phyloP scores from a whole-genome alignment of 75 land plant genomes.

The Gnetum montanum region DNA sequence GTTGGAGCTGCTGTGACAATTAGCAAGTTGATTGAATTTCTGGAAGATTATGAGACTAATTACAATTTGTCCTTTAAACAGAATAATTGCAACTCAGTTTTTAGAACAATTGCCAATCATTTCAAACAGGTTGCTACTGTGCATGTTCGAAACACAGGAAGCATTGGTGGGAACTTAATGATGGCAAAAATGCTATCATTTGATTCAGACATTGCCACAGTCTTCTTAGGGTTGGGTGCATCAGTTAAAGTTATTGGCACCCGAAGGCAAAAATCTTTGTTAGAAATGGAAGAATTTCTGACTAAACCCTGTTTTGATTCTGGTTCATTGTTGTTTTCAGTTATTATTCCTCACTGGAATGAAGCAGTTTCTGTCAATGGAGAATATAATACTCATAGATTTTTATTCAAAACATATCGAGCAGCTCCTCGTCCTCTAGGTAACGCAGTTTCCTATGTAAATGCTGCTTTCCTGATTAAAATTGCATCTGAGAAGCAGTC shows the following conservation, averaged over 20 bases:
- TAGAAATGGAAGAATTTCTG: conserved; percentile 65
- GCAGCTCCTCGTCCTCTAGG: conserved; percentile 82
- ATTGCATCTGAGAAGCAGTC: conserved; percentile 10
- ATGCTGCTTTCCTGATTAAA: conserved; percentile 71
- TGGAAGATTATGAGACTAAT: conserved; percentile 6
- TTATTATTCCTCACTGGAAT: conserved; percentile 40
- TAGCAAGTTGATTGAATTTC: conserved; percentile 37
- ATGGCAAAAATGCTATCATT: conserved; percentile 66
- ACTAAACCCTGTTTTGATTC: conserved; percentile 24
- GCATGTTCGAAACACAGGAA: conserved; percentile 67
- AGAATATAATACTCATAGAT: conserved; percentile 1
- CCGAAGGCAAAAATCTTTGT: background rate
- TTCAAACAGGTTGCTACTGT: conserved; percentile 59
- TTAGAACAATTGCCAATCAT: conserved; percentile 48
- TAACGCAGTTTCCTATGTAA: conserved; percentile 71
- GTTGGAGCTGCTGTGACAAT: conserved; percentile 71
- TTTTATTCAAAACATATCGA: conserved; percentile 66
- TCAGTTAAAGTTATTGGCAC: conserved; percentile 24
- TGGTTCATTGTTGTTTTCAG: conserved; percentile 36
- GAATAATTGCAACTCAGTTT: conserved; percentile 1
- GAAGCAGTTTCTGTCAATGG: background rate
- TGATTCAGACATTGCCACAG: conserved; percentile 78
- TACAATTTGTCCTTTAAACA: conserved; percentile 1
- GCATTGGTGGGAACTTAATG: conserved; percentile 84
- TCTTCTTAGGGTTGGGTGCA: conserved; percentile 56